Evolutionary conservation across 768 basidiomycete species (phyloP), one percentile per base, ranked within the genome.

Genomic region (Trametes meyenii): DNA sequence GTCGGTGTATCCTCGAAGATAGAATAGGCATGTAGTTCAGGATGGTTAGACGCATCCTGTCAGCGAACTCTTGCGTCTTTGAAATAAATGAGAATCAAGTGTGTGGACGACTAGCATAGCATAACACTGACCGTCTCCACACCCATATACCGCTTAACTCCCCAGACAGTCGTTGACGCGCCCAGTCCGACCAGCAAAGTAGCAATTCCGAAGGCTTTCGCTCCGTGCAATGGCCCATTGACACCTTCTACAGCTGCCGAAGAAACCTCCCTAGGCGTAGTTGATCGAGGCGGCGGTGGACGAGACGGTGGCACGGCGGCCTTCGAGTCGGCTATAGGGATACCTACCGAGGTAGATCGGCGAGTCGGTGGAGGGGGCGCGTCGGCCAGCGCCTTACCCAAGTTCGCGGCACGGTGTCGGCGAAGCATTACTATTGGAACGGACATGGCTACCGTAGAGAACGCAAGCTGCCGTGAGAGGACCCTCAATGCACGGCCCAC

Each of bases 141-240:
- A 35, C 83, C 85, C 54, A 89, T 71, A 46, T 76, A 75, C 13
- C 74, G 70, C 71, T 85, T 82, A 29, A 89, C 77, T 1, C 81
- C 79, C 66, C 76, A 79, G 2, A 84, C 73, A 5, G 82, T 71
- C 0, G 70, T 74, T 5, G 76, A 70, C 0, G 82, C 87, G 24
- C 81, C 76, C 3, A 78, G 71, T 0, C 79, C 66, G 24, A 90
- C 88, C 36, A 88, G 67, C 11, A 81, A 67, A 0, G 89, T 90
- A 4, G 89, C 87, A 43, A 89, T 79, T 2, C 80, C 76, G 42
- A 92, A 85, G 0, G 89, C 89, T 65, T 87, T 88, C 5, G 82
- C 74, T 1, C 83, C 81, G 64, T 85, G 80, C 2, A 88, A 58
- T 0, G 81, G 81, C 0, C 78, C 82, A 46, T 83, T 83, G 66